Conservation (phyloP, 306 rosid species). For the Trifolium repens region DNA sequence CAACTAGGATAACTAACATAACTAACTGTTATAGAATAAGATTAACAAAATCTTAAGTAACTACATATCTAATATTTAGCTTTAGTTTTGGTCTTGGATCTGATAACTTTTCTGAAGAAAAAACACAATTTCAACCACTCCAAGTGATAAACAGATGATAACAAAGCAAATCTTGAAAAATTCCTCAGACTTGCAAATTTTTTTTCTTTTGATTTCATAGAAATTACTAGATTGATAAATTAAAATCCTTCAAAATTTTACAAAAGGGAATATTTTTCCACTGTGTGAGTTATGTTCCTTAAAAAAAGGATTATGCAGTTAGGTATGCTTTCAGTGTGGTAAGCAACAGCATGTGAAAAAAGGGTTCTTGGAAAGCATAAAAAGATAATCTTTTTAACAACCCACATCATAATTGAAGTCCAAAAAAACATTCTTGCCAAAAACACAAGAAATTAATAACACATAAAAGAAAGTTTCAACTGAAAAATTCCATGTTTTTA, state of each 20-base stretch:
- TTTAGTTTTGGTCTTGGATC: slow-evolving; percentile 36
- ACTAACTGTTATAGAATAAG: too few relatives aligned
- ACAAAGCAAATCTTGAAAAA: neutral
- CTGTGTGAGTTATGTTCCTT: slow-evolving; percentile 22
- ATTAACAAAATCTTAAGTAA: neutral
- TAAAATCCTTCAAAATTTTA: slow-evolving; percentile 33
- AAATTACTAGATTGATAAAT: slow-evolving; percentile 7
- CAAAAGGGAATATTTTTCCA: slow-evolving; percentile 28
- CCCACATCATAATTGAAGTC: slow-evolving; percentile 44
- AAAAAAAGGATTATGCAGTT: slow-evolving; percentile 37
- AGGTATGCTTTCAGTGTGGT: slow-evolving; percentile 25
- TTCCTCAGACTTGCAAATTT: neutral
- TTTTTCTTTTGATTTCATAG: neutral
- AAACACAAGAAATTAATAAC: neutral
- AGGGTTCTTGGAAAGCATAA: slow-evolving; percentile 40
- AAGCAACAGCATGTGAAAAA: slow-evolving; percentile 28
- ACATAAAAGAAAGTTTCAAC: neutral
- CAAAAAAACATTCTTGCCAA: slow-evolving; percentile 35
- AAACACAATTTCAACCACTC: slow-evolving; percentile 6
- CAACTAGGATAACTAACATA: too few relatives aligned
- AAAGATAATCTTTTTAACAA: slow-evolving; percentile 37
- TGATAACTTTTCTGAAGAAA: neutral
- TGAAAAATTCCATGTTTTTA: slow-evolving; percentile 28
- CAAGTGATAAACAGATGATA: neutral
- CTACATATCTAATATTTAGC: neutral